Evolutionary conservation across 202 grass and related monocot genomes (phyloP).

Genomic region (Musa balbisiana): DNA sequence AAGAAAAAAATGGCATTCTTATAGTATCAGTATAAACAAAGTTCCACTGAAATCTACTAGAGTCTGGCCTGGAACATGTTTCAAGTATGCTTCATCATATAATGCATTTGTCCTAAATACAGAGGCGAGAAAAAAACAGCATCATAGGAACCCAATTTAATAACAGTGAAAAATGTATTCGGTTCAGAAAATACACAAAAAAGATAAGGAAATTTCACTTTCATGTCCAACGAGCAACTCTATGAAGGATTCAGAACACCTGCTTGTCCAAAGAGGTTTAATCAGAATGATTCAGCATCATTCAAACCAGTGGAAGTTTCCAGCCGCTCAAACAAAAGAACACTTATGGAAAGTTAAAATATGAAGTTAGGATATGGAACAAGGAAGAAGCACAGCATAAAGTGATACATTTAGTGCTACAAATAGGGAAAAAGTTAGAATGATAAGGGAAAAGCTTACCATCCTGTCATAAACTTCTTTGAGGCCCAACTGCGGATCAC

Average conservation of each 20-base stretch:
- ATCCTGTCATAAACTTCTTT: slow-evolving; percentile 13
- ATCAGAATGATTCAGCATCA: neutral
- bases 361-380: neutral
- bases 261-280: too few species aligned
- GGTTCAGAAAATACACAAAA: too few species aligned
- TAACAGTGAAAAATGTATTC: too few species aligned
- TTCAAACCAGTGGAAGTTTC: neutral
- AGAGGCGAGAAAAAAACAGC: neutral
- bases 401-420: neutral
- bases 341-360: neutral
- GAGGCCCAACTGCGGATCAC: slow-evolving; percentile 14
- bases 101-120: neutral
- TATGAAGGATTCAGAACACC: too few species aligned
- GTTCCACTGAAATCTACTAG: neutral
- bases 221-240: too few species aligned
- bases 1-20: neutral
- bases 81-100: neutral
- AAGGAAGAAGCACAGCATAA: neutral
- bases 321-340: neutral
- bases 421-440: neutral
- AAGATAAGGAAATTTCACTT: too few species aligned
- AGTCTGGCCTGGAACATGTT: neutral
- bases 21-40: neutral
- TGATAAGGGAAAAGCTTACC: neutral
- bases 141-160: too few species aligned